Base-by-base conservation (phyloP, 148 eudicot species). In the Tetragonia tetragonoides region DNA sequence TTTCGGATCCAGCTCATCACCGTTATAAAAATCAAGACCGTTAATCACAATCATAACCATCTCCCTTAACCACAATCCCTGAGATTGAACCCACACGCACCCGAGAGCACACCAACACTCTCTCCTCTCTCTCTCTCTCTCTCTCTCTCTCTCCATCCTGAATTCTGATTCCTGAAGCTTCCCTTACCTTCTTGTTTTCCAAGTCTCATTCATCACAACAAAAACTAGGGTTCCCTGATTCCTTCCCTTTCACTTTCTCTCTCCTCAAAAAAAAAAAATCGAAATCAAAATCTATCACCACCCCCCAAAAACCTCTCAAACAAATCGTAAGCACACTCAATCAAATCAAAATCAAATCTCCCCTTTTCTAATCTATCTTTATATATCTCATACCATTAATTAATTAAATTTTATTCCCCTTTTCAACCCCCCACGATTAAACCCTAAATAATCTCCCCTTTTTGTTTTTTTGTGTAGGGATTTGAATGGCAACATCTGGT, bases 401-500 rank as follows among this genome's bases (percentile, higher is more conserved):
- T n/a, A 7, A 68, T 16, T 24, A n/a, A n/a, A n/a, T 20, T 0
- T 14, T 18, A 11, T 67, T 6, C 12, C 3, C 12, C 4, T 18
- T 42, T 2, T 37, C 18, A 16, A 1, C 2, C 38, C 2, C 38
- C 2, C 4, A 39, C 12, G 21, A 38, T 63, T 3, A 24, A 23
- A 23, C 5, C 38, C 11, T 9, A 24, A 37, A 9, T 44, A 66
- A 15, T 66, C 16, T 37, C 1, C 5, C 10, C 44, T 12, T 10
- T 62, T 23, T 23, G 1, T 68, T 11, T 68, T 11, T 68, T 7
- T 46, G 54, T 68, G 1, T 68, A 68, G 72, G 1, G 10, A 68
- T 46, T 70, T 44, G 37, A 49, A 70, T 70, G 73, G 73, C 73
- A 70, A 82, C 75, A 11, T 39, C 79, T 2, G 62, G 56, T 81